Percentiles rank a stretch among this genome's conserved stretches.
Evolutionary conservation across 2,329 filamentous ascomycete genomes (phyloP).

Genomic region (Xylaria sp.): DNA sequence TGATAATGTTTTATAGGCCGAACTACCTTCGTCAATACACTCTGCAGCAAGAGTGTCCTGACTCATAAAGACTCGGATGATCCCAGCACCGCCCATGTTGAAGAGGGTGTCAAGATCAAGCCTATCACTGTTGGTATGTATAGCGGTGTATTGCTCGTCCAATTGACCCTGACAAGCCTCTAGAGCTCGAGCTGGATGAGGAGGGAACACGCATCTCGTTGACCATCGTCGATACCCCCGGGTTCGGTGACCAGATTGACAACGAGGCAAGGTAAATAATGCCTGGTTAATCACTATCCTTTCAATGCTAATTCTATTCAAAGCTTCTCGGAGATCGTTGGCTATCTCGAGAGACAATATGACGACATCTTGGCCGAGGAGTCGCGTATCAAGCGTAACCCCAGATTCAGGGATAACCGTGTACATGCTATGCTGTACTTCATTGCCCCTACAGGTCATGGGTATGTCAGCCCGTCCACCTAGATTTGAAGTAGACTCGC

Average conservation of each 20-base stretch:
- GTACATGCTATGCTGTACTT: slow-evolving; percentile 99
- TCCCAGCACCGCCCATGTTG: slow-evolving; percentile 84
- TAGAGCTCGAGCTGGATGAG: slow-evolving; percentile 95
- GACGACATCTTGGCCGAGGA: slow-evolving; percentile 99
- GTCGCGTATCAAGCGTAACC: slow-evolving; percentile 99
- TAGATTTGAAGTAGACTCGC: slow-evolving; percentile 11
- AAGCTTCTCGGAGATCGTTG: slow-evolving; percentile 97
- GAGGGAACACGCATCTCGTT: slow-evolving; percentile 98
- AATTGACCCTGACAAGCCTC: slow-evolving; percentile 39
- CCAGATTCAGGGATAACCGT: slow-evolving; percentile 98
- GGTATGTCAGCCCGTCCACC: slow-evolving; percentile 62
- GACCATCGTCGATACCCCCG: slow-evolving; percentile 98
- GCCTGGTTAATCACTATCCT: not conserved
- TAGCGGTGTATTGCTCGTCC: slow-evolving; percentile 2
- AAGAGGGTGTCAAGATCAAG: slow-evolving; percentile 99
- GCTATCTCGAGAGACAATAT: slow-evolving; percentile 98
- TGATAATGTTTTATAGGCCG: slow-evolving; percentile 69
- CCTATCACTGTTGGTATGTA: slow-evolving; percentile 92
- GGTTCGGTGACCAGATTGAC: slow-evolving; percentile 98
- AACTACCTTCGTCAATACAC: slow-evolving; percentile 99
- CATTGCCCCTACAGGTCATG: slow-evolving; percentile 97
- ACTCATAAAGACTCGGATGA: slow-evolving; percentile 94
- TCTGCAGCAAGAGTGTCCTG: slow-evolving; percentile 94
- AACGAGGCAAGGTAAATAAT: slow-evolving; percentile 88
- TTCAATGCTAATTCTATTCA: slow-evolving; percentile 8